Evolutionary conservation across 805 yeast genomes (phyloP), one percentile per base, ranked within the genome.

Genomic region (Candida andamanensis): DNA sequence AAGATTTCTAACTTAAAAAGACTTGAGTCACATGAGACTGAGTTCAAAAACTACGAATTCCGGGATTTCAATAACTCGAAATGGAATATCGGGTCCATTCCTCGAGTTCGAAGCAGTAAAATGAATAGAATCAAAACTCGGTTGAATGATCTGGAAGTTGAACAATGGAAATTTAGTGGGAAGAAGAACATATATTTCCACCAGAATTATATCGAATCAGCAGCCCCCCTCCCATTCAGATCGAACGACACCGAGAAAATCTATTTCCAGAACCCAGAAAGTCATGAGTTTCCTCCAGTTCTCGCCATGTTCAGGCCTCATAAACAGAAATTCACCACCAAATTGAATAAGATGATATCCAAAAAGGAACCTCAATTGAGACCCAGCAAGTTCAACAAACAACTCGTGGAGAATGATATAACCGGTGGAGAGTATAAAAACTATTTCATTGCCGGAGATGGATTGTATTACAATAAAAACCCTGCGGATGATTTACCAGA

Each of bases 401-500:
- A 34, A 9, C 23, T 32, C 10, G 35, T 53, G 23, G 50, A 47
- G 6, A 31, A 45, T 28, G 58, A 56, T 32, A 33, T 54, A 21
- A 50, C 45, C 9, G 57, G 15, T 33, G 42, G 42, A n/a, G 47
- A 17, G 53, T 50, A 21, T 7, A 51, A 51, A 23, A 49, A 51
- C 15, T 71, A 60, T 44, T 67, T 54, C 35, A 49, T 49, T 11
- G 66, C 77, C 1, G 74, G 76, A n/a, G 84, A 78, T 52, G 84
- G 84, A 2, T 55, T 76, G 4, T 53, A 60, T 20, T 59, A 54
- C 30, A 57, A 60, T 39, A 37, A 29, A 7, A 62, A 63, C 32
- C 78, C 82, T 0, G 58, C 58, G 10, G 85, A 78, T 49, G 85
- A 78, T 49, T 60, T 71, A 4, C 83, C 84, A 0, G 74, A 72